These are phyloP conservation scores for Paramecium caudatum DNA, from an alignment of 73 alveolate species.

Conservation along the genomic window DNA sequence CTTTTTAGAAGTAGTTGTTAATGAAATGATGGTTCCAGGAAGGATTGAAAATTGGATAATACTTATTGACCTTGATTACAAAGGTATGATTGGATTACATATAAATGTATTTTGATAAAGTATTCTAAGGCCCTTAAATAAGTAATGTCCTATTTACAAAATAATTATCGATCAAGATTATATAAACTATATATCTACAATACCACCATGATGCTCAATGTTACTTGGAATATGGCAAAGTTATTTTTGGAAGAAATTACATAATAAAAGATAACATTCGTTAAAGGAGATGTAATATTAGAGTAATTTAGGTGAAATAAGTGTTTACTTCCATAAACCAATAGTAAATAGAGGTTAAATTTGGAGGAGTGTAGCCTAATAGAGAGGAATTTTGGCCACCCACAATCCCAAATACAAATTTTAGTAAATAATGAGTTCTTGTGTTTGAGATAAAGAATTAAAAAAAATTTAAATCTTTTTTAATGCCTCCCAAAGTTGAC, in stretches of 20 bases:
- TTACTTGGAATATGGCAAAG: conserved; percentile 73
- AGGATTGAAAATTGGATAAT: conserved; percentile 95
- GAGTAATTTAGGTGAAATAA: background rate
- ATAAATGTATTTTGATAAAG: conserved; percentile 47
- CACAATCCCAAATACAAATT: background rate
- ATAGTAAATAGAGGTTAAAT: conserved; percentile 13
- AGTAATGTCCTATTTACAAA: conserved; percentile 66
- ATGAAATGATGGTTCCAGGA: conserved; percentile 92
- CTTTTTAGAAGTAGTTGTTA: conserved; percentile 85
- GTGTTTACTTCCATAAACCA: background rate
- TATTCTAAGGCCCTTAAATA: conserved; percentile 57
- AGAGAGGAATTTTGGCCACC: conserved; percentile 58
- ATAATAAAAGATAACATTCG: conserved; percentile 61
- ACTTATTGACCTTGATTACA: conserved; percentile 61
- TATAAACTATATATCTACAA: conserved; percentile 61
- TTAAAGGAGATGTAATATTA: conserved; percentile 57
- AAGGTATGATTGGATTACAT: conserved; percentile 64
- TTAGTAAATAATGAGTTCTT: background rate
- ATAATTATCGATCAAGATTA: conserved; percentile 73
- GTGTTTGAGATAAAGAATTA: conserved; percentile 40
- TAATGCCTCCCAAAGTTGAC: conserved; percentile 80
- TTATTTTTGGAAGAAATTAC: conserved; percentile 73
- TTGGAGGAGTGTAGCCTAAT: conserved; percentile 41
- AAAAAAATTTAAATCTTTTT: conserved; percentile 72
- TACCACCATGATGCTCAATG: conserved; percentile 70